phyloP scores from a whole-genome alignment of 106 monocot species.

The Dendrobium officinale region DNA sequence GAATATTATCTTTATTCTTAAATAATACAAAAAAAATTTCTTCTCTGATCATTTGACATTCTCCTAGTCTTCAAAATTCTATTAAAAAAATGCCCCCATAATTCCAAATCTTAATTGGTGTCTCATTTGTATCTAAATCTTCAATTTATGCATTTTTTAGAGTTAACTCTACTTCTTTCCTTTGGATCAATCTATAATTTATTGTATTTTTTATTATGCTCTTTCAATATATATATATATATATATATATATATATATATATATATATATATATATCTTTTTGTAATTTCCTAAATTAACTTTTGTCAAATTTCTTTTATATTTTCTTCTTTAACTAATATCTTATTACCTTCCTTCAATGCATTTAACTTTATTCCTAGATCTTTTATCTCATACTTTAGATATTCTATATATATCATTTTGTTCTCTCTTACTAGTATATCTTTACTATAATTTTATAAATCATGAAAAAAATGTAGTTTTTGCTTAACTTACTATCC shows the following conservation, averaged over 20 bases:
- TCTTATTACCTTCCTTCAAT: no score
- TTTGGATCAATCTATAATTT: background rate
- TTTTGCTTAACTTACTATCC: background rate
- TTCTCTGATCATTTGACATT: no score
- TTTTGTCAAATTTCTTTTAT: background rate
- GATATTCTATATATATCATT: no score
- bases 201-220: no score
- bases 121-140: background rate
- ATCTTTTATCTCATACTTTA: no score
- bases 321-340: background rate
- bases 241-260: no score
- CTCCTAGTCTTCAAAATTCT: no score
- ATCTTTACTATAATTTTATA: background rate
- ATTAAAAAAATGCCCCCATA: no score
- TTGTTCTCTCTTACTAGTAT: background rate
- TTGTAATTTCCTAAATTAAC: background rate
- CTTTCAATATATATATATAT: no score
- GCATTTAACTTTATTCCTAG: no score
- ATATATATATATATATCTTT: background rate
- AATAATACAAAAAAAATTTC: no score
- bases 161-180: background rate
- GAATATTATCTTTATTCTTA: no score
- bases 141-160: background rate
- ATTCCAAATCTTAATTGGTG: background rate
- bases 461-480: background rate